Evolutionary conservation across 148 eudicot species (phyloP), one percentile per base, ranked within the genome.

Genomic region (Nyssa sinensis): DNA sequence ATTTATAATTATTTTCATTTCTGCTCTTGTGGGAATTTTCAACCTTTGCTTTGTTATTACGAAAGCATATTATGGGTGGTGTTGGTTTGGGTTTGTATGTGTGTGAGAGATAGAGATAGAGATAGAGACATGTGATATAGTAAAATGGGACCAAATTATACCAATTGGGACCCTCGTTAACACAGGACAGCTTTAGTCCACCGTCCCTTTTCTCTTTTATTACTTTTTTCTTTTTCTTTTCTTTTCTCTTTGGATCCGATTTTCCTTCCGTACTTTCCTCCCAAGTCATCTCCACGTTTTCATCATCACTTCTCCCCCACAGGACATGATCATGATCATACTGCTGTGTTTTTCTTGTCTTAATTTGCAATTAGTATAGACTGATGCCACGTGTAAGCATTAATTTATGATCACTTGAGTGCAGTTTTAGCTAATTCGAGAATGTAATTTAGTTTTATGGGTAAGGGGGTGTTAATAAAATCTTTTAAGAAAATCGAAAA

Each of bases 101-200:
- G 64, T n/a, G 1, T 16, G 32, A 71, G 53, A 35, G 51, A 55
- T 58, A 17, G 34, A 7, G 25, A n/a, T 35, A 70, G 73, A 55
- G 7, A 27, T 9, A 28, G 14, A 2, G 21, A 27, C 44, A 3
- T 3, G 9, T 37, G 9, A 37, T 37, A 9, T 37, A 37, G 44
- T n/a, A n/a, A 37, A 37, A 37, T 37, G 4, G 4, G 44, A 37
- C 37, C 28, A 62, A 72, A 61, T 72, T 35, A 61, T 72, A 23
- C 1, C n/a, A 29, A 71, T 19, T 6, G 74, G 55, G 74, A 37
- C 75, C 66, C 55, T 29, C 67, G 19, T 24, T 39, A 51, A 21
- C 66, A 61, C 66, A 62, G 39, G 75, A 72, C 75, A 72, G 75
- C 75, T 62, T 72, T 72, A 72, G 57, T 72, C 75, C 75, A 72